A percentile compares a stretch with the other conserved stretches of the same genome.
Conservation (phyloP, 192 early-diverging fungal species). For the Coemansia sp. region DNA sequence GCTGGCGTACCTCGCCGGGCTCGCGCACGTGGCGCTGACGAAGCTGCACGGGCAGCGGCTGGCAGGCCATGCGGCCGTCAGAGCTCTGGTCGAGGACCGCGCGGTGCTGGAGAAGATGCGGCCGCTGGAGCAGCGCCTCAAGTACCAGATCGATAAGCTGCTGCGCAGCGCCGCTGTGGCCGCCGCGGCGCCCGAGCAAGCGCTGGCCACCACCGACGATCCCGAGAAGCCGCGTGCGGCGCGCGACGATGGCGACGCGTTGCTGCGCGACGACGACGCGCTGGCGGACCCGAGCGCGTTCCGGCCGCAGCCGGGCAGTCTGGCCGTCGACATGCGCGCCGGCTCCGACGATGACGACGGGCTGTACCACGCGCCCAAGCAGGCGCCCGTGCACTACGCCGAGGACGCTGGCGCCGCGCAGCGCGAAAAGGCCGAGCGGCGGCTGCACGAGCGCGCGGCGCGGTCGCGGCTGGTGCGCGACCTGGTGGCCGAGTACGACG, state of each 20-base stretch:
- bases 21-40: constrained; percentile 68
- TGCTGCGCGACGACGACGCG: constrained; percentile 30
- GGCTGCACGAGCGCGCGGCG: constrained; percentile 64
- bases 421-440: constrained; percentile 58
- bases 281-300: constrained; percentile 80
- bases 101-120: constrained; percentile 89
- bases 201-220: constrained; percentile 25
- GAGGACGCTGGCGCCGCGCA: constrained; percentile 61
- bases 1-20: constrained; percentile 78
- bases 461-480: constrained; percentile 83
- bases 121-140: constrained; percentile 89
- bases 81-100: constrained; percentile 70
- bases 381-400: constrained; percentile 82
- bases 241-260: constrained; percentile 50
- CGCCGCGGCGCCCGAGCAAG: neutral
- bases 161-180: constrained; percentile 60
- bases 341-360: constrained; percentile 49
- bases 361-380: constrained; percentile 81
- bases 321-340: constrained; percentile 47
- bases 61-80: constrained; percentile 58
- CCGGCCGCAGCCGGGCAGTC: constrained; percentile 78
- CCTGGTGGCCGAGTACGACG: constrained; percentile 75
- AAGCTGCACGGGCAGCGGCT: constrained; percentile 74
- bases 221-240: constrained; percentile 11
- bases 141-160: constrained; percentile 97